These are phyloP conservation scores for Rubia yunnanensis DNA, from an alignment of 257 asterid genomes.

Conservation along the genomic window DNA sequence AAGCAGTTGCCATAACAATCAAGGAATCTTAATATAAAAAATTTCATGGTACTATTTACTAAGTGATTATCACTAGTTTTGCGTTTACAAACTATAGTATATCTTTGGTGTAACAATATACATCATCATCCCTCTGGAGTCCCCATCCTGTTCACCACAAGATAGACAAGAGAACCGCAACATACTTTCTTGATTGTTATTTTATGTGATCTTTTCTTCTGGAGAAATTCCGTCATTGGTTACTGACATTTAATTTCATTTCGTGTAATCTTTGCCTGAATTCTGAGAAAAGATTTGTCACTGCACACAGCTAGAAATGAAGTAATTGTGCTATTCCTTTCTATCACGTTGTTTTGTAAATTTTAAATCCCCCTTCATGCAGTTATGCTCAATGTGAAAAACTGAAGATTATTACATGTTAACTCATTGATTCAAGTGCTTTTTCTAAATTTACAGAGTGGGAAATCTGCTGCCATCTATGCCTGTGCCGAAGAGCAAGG, in stretches of 20 bases:
- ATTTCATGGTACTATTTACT: neutral
- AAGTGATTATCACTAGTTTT: neutral
- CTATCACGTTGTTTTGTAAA: neutral
- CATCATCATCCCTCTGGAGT: neutral
- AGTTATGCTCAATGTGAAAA: neutral
- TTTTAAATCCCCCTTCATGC: neutral
- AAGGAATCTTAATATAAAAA: neutral
- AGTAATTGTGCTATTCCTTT: neutral
- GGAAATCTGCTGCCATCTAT: constrained; percentile 96
- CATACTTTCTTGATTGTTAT: neutral
- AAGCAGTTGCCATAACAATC: too few species aligned
- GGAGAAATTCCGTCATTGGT: neutral
- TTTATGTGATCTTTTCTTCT: neutral
- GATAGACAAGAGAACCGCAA: neutral
- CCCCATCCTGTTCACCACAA: neutral
- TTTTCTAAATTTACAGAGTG: constrained; percentile 51
- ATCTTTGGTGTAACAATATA: neutral
- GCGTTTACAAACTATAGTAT: neutral
- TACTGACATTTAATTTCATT: neutral
- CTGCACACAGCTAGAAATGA: neutral
- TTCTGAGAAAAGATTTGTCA: neutral
- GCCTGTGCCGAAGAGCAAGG: constrained; percentile 98
- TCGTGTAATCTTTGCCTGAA: neutral
- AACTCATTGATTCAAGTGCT: constrained; percentile 12
- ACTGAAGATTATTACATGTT: neutral